Base-by-base conservation (phyloP, 352 stramenopile genomes). In the Phytophthora pisi region DNA sequence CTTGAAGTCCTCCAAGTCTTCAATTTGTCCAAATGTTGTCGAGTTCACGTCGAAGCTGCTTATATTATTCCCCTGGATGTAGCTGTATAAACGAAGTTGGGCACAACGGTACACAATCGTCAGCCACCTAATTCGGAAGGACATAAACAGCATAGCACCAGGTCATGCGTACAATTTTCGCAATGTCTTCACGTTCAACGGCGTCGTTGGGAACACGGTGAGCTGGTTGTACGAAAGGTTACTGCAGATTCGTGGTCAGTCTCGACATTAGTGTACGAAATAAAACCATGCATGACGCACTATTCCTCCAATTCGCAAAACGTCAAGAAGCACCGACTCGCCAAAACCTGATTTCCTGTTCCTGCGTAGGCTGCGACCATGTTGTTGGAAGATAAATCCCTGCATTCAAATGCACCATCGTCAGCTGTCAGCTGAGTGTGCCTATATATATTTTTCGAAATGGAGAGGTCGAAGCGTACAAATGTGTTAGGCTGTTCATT, bases 331-430 rank as follows among this genome's bases (percentile, higher is more conserved):
- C 64, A 79, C 20, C 45, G 45, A 6, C 51, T 36, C 23, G 31
- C 54, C 5, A 70, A 51, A 26, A 56, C 43, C 8, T 63, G 30
- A n/a, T 70, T 57, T 26, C 50, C 64, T n/a, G 60, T 74, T 28
- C 72, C 72, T 36, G 70, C 70, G 40, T 83, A 82, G 5, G 75
- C 40, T 6, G 63, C 51, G 5, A 42, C 47, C 23, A 87, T 55
- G n/a, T 74, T 64, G 53, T 84, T 84, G 11, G 51, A 42, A 8
- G 72, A 81, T 16, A 87, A 23, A 68, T 84, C 74, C n/a, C 78
- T 87, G 63, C 4, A 2, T 11, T 38, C 15, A 69, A 52, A 55
- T 9, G 1, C 40, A 20, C 8, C 13, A 8, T 20, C 40, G 13
- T 43, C 11, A 20, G 40, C 40, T 46, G 13, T 43, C 11, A 20